These are phyloP conservation scores for Wickerhamomyces xylosicus DNA, from an alignment of 805 yeast genomes.

Conservation along the genomic window DNA sequence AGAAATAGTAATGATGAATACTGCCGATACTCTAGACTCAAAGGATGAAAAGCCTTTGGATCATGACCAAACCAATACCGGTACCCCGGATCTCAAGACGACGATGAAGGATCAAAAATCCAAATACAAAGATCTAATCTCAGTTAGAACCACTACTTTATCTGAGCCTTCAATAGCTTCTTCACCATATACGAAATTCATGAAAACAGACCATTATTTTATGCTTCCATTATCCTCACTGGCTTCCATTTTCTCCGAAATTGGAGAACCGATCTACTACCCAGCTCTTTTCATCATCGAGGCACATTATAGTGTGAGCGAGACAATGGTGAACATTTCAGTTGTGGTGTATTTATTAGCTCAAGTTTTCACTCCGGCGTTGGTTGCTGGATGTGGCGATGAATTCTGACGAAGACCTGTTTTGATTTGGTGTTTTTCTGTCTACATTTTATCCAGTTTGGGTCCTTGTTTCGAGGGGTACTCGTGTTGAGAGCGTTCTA, in stretches of 20 bases:
- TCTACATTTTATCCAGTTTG: conserved; percentile 51
- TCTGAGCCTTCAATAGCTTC: too few relatives aligned
- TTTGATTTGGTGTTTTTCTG: conserved; percentile 38
- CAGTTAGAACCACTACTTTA: too few relatives aligned
- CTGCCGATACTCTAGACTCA: too few relatives aligned
- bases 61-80: too few relatives aligned
- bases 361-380: conserved; percentile 69
- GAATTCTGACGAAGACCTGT: conserved; percentile 63
- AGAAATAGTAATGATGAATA: too few relatives aligned
- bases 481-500: conserved; percentile 63
- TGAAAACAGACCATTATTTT: conserved; percentile 27
- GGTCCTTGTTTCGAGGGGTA: conserved; percentile 56
- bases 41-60: too few relatives aligned
- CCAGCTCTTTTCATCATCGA: conserved; percentile 65
- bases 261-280: conserved; percentile 70
- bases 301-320: conserved; percentile 40
- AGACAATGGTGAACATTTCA: conserved; percentile 53
- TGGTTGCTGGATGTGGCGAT: conserved; percentile 64
- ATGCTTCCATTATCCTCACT: conserved; percentile 31
- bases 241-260: conserved; percentile 55
- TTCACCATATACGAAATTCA: conserved; percentile 31
- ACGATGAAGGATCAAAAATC: too few relatives aligned
- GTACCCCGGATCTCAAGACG: too few relatives aligned
- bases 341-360: conserved; percentile 67
- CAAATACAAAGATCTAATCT: too few relatives aligned